Evolutionary conservation across 2,329 filamentous ascomycete genomes (phyloP).

Genomic region (Fusarium torreyae): DNA sequence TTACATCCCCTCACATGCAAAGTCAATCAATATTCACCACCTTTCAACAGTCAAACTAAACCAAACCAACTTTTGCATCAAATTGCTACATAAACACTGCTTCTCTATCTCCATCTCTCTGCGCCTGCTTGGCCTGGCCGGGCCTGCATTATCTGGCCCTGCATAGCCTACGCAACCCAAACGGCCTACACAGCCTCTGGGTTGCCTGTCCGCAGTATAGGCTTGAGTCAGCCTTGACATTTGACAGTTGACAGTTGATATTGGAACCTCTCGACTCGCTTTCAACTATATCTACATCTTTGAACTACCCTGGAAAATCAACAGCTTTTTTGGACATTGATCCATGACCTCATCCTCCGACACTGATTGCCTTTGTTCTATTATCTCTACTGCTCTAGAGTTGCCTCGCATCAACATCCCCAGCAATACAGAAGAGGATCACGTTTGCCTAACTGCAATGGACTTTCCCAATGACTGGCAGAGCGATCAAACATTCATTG

Average conservation of each 20-base stretch:
- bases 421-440: background rate
- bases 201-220: conserved; percentile 6
- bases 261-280: background rate
- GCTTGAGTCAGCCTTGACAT: conserved; percentile 22
- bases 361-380: conserved; percentile 2
- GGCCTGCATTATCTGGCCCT: background rate
- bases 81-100: no score
- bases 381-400: conserved; percentile 3
- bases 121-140: background rate
- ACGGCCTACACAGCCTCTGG: conserved; percentile 17
- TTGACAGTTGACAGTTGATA: background rate
- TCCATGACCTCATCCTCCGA: background rate
- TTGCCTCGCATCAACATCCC: conserved; percentile 1
- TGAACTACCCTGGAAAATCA: background rate
- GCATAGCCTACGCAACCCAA: background rate
- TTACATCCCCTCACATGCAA: conserved; percentile 5
- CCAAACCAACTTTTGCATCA: background rate
- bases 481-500: background rate
- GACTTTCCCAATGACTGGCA: conserved; percentile 24
- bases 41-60: background rate
- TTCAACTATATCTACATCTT: background rate
- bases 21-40: background rate
- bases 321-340: background rate
- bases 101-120: background rate
- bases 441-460: conserved; percentile 20